Evolutionary conservation across 306 rosid species (phyloP).

Genomic region (Rosa rugosa): DNA sequence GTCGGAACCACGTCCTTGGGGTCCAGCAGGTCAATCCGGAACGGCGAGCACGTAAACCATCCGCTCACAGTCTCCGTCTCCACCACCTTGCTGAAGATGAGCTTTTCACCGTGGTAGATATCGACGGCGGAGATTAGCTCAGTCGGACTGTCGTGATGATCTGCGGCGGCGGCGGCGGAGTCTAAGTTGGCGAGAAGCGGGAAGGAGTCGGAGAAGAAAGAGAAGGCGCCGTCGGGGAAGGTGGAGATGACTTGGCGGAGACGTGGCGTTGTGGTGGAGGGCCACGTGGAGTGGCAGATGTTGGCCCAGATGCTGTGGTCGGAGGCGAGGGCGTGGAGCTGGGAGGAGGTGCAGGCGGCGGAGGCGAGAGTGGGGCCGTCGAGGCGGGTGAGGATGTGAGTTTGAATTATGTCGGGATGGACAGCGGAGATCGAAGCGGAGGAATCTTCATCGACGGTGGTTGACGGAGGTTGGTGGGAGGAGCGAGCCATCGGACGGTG

Average conservation of each 20-base stretch:
- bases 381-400: slow-evolving; percentile 68
- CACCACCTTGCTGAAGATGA: slow-evolving; percentile 52
- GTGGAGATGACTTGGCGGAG: slow-evolving; percentile 43
- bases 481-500: background rate
- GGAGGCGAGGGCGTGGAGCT: slow-evolving; percentile 46
- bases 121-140: slow-evolving; percentile 72
- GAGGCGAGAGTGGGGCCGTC: slow-evolving; percentile 68
- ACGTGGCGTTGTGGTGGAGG: slow-evolving; percentile 55
- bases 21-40: slow-evolving; percentile 62
- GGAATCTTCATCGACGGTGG: slow-evolving; percentile 16
- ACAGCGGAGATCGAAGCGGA: slow-evolving; percentile 47
- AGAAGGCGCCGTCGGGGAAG: slow-evolving; percentile 49
- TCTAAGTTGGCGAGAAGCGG: slow-evolving; percentile 27
- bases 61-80: slow-evolving; percentile 65
- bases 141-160: slow-evolving; percentile 14
- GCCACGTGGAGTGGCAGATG: slow-evolving; percentile 72
- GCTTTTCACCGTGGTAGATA: slow-evolving; percentile 36
- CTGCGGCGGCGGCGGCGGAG: background rate
- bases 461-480: background rate
- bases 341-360: slow-evolving; percentile 48
- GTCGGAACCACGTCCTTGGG: slow-evolving; percentile 65
- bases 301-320: slow-evolving; percentile 48
- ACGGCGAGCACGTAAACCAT: slow-evolving; percentile 79
- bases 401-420: slow-evolving; percentile 53
- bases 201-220: slow-evolving; percentile 66